Evolutionary conservation across 257 asterid genomes (phyloP), one percentile per base, ranked within the genome.

Genomic region (Verbena officinalis): DNA sequence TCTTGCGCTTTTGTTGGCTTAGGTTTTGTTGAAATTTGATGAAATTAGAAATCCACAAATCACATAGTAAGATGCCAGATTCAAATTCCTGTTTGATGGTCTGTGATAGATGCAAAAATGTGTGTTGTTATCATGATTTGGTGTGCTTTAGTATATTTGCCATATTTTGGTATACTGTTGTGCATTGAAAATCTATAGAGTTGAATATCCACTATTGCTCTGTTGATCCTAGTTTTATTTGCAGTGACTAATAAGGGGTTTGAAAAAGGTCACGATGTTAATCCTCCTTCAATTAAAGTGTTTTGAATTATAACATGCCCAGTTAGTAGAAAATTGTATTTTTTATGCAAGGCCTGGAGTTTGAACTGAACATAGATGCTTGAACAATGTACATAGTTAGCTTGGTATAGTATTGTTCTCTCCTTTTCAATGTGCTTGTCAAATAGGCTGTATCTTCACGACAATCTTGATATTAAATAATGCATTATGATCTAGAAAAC

Each of bases 61-160:
- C 46, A 42, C 36, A 44, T 36, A 40, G 12, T 57, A 27, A 30
- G 39, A 23, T 42, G 24, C 38, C 12, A 34, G 38, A 49, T 8
- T 36, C 7, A 33, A 63, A 46, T 57, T 49, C 46, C 57, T 11
- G 42, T 31, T 40, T 7, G 44, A 43, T 30, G 62, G 42, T 58
- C 40, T 9, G 1, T 14, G 40, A 16, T 17, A 44, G 17, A 16
- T 24, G 58, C 31, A 33, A 53, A 53, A 12, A 1, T 43, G 30
- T 3, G 53, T 14, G 56, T 54, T 61, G 36, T 9, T 9, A 9
- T 36, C 40, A 7, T 11, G 16, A 12, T 11, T 40, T 55, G 64
- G 48, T 33, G 48, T 56, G 49, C 36, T 64, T 19, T 34, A 20
- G 24, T 45, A 19, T 21, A 31, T 60, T 20, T 49, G 56, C 30